Evolutionary conservation across 495 filamentous ascomycete species (phyloP), one percentile per base, ranked within the genome.

Genomic region (Xylaria venustula): DNA sequence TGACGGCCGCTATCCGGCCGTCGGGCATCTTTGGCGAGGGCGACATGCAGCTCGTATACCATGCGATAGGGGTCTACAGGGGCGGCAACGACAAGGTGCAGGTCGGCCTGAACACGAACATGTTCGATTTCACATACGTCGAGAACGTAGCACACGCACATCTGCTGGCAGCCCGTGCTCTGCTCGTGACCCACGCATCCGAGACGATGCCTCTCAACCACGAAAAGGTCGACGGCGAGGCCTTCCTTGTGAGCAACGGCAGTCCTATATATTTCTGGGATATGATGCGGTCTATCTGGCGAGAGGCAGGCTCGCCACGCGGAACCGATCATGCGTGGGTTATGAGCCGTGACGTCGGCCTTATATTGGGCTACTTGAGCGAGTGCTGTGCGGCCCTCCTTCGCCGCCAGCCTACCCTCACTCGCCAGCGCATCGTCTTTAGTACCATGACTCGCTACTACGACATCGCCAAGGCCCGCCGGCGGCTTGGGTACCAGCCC

Each of bases 241-340:
- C 89, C 22, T 98, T 98, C 83, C 85, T 97, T 72, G 88, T 98
- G 73, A 98, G 94, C 60, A 98, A 98, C 73, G 93, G 90, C 68
- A 79, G 82, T 54, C 94, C 94, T 0, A 80, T 96, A 22, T 96
- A 96, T 70, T 98, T 98, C 81, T 98, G 93, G 93, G 95, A 98
- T 70, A 89, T 93, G 67, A 83, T 87, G 36, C 87, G 90, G 40
- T 81, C 84, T 40, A 82, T 93, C 30, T 98, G 92, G 92, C 82
- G 79, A 6, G 78, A 86, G n/a, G 86, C 85, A 12, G 86, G 87
- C 37, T 83, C 82, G n/a, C 73, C 80, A 34, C 77, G 84, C 42
- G 83, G 88, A 47, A 82, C 86, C n/a, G 70, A 85, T 25, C 72
- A 89, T 71, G 85, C 92, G 19, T 90, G 87, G 85, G 77, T 79